Evolutionary conservation across 345 rosid species (phyloP).

Genomic region (Zanthoxylum bungeanum): DNA sequence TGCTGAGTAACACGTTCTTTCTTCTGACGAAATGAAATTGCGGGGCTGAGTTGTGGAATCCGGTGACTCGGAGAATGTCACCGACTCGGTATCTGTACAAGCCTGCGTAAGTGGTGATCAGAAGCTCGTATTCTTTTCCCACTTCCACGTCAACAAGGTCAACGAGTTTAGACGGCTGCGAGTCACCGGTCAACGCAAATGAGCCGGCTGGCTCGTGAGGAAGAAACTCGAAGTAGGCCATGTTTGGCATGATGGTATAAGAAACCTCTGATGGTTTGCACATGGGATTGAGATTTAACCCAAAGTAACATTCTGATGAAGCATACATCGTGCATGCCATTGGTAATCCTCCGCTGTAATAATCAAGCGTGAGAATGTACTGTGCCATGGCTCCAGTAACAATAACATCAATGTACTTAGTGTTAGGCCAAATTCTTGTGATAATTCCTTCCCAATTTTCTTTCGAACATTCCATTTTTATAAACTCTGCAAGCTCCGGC

Average conservation of each 20-base stretch:
- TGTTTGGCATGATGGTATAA: slow-evolving; percentile 92
- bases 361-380: slow-evolving; percentile 89
- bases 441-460: slow-evolving; percentile 78
- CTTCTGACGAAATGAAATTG: slow-evolving; percentile 84
- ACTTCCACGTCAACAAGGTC: slow-evolving; percentile 77
- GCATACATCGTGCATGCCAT: slow-evolving; percentile 96
- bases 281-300: slow-evolving; percentile 87
- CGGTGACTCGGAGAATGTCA: slow-evolving; percentile 86
- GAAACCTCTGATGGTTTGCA: slow-evolving; percentile 78
- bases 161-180: slow-evolving; percentile 33
- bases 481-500: slow-evolving; percentile 49
- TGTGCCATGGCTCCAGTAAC: slow-evolving; percentile 99
- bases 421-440: slow-evolving; percentile 82
- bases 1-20: slow-evolving; percentile 82
- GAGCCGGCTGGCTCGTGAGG: slow-evolving; percentile 49
- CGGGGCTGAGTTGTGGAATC: slow-evolving; percentile 89
- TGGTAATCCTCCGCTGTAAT: slow-evolving; percentile 78
- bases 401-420: slow-evolving; percentile 85
- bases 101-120: slow-evolving; percentile 87
- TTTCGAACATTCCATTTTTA: slow-evolving; percentile 42
- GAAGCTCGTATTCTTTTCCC: slow-evolving; percentile 87
- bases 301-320: slow-evolving; percentile 93
- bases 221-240: slow-evolving; percentile 90
- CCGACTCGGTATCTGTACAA: slow-evolving; percentile 87
- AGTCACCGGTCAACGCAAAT: slow-evolving; percentile 18